Base-by-base conservation (phyloP, 148 eudicot species). In the Amaranthus palmeri region DNA sequence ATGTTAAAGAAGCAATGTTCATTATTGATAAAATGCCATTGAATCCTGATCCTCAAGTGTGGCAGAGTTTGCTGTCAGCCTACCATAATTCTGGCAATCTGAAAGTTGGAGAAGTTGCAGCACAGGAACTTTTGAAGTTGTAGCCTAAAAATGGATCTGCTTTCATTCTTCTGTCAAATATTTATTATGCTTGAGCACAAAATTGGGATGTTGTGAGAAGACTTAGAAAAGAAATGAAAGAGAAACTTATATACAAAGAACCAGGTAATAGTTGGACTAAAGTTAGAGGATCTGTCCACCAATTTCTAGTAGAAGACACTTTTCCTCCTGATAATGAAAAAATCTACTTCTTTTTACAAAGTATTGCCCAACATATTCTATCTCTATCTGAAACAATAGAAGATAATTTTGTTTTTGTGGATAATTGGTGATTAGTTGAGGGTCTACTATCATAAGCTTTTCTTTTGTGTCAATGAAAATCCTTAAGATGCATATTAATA, bases 61-160 rank as follows among this genome's bases (percentile, higher is more conserved):
- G 88, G 88, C 91, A 79, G 73, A 87, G 84, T 76, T 76, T 87
- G 63, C 79, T 87, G 58, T 85, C 88, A 47, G 82, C 88, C 60
- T 87, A 87, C 78, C 69, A 72, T 61, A 83, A 68, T 51, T 74
- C 69, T 42, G 70, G 79, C 60, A 73, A 85, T 47, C 67, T 81
- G 13, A 83, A 81, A 67, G 70, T 83, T 17, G 88, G 88, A 65
- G 76, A 77, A 75, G 45, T 83, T 65, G 91, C 88, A n/a, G 82
- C 86, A 17, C 54, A 48, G 68, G 81, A 87, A 72, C 88, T 87
- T 52, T 76, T 85, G 60, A 69, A 68, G 77, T 70, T 87, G 74
- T 83, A 87, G 76, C 90, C 88, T 67, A 77, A 79, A 52, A 87
- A 85, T 75, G 90, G 85, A 53, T 87, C 90, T 12, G 88, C 85